Evolutionary conservation across 768 basidiomycete genomes (phyloP).

Genomic region (Royoungia palumana): DNA sequence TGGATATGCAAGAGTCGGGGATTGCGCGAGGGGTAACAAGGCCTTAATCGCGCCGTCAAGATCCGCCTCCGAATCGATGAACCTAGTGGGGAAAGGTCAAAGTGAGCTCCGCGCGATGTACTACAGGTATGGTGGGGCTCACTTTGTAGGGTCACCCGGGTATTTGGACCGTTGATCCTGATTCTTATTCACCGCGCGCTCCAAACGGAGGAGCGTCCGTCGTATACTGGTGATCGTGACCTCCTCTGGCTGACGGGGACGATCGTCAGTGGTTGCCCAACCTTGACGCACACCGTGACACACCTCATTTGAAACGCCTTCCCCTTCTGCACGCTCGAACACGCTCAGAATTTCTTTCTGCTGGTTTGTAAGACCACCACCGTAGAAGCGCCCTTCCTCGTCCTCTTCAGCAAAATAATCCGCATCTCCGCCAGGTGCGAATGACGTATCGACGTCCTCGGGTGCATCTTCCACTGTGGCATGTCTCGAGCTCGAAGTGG

Average conservation of each 20-base stretch:
- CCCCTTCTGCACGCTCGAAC: constrained; percentile 73
- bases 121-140: constrained; percentile 10
- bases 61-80: constrained; percentile 98
- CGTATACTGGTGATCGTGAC: constrained; percentile 70
- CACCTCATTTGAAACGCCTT: constrained; percentile 67
- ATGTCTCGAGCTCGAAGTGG: constrained; percentile 33
- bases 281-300: constrained; percentile 25
- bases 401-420: constrained; percentile 92
- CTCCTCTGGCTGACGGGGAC: constrained; percentile 50
- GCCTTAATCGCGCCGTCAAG: constrained; percentile 85
- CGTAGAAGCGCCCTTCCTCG: constrained; percentile 89
- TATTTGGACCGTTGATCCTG: constrained; percentile 96
- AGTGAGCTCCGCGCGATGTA: constrained; percentile 1
- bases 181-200: constrained; percentile 90
- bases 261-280: background rate
- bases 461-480: constrained; percentile 59
- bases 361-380: constrained; percentile 86
- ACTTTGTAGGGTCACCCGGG: constrained; percentile 91
- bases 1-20: constrained; percentile 79
- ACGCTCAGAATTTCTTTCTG: constrained; percentile 97
- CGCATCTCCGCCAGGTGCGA: constrained; percentile 84
- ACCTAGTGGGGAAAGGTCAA: constrained; percentile 49
- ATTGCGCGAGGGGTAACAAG: constrained; percentile 85
- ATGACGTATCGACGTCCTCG: constrained; percentile 39
- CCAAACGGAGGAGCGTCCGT: constrained; percentile 73